Evolutionary conservation across 495 filamentous ascomycete species (phyloP).

Genomic region (Podospora sp.): DNA sequence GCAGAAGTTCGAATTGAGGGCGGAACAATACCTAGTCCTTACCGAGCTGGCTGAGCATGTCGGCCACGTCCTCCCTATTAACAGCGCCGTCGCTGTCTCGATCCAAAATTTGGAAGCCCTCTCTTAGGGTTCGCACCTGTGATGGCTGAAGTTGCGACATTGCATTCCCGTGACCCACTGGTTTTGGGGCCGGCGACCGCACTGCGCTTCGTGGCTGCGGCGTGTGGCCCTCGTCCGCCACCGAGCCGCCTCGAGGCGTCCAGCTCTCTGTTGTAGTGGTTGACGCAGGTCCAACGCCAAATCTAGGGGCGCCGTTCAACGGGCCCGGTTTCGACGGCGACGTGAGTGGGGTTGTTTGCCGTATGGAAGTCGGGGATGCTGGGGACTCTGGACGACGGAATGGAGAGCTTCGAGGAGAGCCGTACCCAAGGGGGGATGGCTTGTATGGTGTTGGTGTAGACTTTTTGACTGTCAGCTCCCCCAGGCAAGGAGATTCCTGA

Average conservation of each 20-base stretch:
- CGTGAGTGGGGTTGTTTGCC: constrained; percentile 50
- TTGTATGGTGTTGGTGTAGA: constrained; percentile 62
- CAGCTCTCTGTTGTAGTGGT: constrained; percentile 31
- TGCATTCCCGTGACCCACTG: constrained; percentile 45
- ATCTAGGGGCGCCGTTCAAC: constrained; percentile 43
- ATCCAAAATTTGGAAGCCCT: constrained; percentile 86
- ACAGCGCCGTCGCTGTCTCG: constrained; percentile 76
- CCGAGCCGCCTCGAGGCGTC: constrained; percentile 37
- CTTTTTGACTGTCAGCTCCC: constrained; percentile 31
- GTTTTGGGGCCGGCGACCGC: constrained; percentile 11
- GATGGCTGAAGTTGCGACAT: constrained; percentile 65
- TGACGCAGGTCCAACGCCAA: constrained; percentile 36
- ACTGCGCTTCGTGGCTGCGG: constrained; percentile 26
- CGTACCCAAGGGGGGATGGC: constrained; percentile 48
- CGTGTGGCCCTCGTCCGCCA: constrained; percentile 31
- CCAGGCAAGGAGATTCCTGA: neutral
- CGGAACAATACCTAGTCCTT: constrained; percentile 11
- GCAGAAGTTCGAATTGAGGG: neutral
- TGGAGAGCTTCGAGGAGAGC: constrained; percentile 71
- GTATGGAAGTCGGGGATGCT: constrained; percentile 50
- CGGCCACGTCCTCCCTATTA: constrained; percentile 73
- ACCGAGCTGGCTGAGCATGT: constrained; percentile 81
- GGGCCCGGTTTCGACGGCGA: constrained; percentile 47
- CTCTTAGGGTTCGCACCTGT: constrained; percentile 74
- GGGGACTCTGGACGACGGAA: constrained; percentile 68